Percentiles rank a stretch among this genome's conserved stretches.
Conservation (phyloP, 2,329 filamentous ascomycete species). For the Calonectria pseudoreteaudii region DNA sequence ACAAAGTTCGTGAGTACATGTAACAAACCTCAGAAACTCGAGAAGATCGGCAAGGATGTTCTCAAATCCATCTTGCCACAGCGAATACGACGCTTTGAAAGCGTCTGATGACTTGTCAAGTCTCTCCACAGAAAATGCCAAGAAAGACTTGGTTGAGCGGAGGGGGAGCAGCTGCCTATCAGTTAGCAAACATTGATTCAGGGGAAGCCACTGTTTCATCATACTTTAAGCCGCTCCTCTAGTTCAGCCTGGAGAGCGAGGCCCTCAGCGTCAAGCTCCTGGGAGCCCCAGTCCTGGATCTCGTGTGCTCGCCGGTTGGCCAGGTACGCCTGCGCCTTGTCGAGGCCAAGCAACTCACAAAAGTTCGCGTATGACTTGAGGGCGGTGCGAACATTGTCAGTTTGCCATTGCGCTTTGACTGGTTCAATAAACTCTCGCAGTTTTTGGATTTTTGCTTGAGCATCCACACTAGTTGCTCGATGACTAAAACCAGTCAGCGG, state of each 20-base stretch:
- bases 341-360: constrained; percentile 81
- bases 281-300: constrained; percentile 84
- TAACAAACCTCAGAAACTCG: constrained; percentile 77
- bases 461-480: constrained; percentile 81
- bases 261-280: constrained; percentile 82
- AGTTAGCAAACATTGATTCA: constrained; percentile 22
- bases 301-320: constrained; percentile 78
- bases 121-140: constrained; percentile 93
- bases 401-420: constrained; percentile 83
- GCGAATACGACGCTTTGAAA: constrained; percentile 78
- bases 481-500: constrained; percentile 65
- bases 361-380: constrained; percentile 84
- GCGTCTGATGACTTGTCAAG: constrained; percentile 78
- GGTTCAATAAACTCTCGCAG: constrained; percentile 85
- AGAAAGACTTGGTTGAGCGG: constrained; percentile 87
- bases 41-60: constrained; percentile 87
- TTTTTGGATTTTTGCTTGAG: constrained; percentile 75
- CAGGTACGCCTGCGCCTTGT: constrained; percentile 85
- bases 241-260: constrained; percentile 82
- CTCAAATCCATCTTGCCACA: constrained; percentile 90
- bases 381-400: constrained; percentile 73
- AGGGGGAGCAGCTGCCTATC: constrained; percentile 74
- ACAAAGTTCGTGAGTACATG: neutral
- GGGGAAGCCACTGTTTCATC: constrained; percentile 29
- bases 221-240: constrained; percentile 77